Evolutionary conservation across 441 rosid species (phyloP).

Genomic region (Iberis amara): DNA sequence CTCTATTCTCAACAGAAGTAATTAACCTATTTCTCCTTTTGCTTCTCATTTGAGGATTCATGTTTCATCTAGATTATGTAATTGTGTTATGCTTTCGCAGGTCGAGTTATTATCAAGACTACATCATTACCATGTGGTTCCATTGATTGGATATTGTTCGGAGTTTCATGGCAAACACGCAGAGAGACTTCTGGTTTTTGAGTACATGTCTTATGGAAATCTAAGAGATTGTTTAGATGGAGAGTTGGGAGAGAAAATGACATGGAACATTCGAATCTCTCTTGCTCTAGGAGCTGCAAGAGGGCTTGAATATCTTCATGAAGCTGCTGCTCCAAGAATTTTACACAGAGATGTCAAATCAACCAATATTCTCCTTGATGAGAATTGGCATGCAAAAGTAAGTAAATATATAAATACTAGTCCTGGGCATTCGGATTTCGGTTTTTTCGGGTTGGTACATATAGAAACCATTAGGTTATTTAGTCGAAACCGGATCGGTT

Average conservation of each 20-base stretch:
- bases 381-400: slow-evolving; percentile 82
- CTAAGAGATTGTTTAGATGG: slow-evolving; percentile 82
- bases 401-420: no score
- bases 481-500: no score
- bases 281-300: slow-evolving; percentile 71
- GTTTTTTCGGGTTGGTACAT: no score
- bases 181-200: slow-evolving; percentile 79
- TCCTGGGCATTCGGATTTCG: no score
- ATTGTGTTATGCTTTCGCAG: slow-evolving; percentile 31
- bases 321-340: slow-evolving; percentile 78
- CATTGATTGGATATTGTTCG: slow-evolving; percentile 79
- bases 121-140: slow-evolving; percentile 90
- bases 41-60: slow-evolving; percentile 4
- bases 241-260: slow-evolving; percentile 51
- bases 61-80: not conserved
- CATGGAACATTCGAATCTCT: slow-evolving; percentile 55
- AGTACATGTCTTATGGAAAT: slow-evolving; percentile 72
- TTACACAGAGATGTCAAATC: slow-evolving; percentile 75
- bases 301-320: slow-evolving; percentile 77
- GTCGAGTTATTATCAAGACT: slow-evolving; percentile 78
- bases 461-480: no score
- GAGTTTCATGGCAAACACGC: slow-evolving; percentile 70
- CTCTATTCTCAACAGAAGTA: slow-evolving; percentile 73
- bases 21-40: slow-evolving; percentile 9
- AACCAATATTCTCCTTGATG: slow-evolving; percentile 65